phyloP scores from a whole-genome alignment of 495 filamentous ascomycete genomes.

The Aspergillus saccharolyticus region DNA sequence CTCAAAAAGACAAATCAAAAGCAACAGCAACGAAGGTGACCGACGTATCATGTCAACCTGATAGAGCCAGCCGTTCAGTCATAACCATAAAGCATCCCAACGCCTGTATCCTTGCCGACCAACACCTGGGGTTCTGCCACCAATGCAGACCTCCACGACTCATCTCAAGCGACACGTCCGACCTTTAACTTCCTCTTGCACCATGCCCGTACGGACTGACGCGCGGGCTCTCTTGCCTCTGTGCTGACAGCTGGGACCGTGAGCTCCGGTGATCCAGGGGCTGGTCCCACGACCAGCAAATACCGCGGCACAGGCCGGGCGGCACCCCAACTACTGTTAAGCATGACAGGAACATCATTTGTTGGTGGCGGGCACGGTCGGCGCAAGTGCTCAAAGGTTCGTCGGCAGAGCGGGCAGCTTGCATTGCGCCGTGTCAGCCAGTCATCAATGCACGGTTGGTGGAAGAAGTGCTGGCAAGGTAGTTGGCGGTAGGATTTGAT shows the following conservation, averaged over 20 bases:
- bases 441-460: constrained; percentile 1
- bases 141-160: too few species aligned
- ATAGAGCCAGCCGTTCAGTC: too few species aligned
- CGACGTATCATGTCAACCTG: too few species aligned
- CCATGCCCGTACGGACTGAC: not conserved
- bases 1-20: too few species aligned
- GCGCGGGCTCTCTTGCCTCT: not conserved
- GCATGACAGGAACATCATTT: not conserved
- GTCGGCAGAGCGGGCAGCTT: constrained; percentile 1
- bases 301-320: not conserved
- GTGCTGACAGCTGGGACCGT: not conserved
- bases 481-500: not conserved
- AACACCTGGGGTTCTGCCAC: too few species aligned
- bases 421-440: not conserved
- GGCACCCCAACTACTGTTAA: not conserved
- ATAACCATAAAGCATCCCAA: too few species aligned
- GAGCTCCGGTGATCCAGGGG: not conserved
- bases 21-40: too few species aligned
- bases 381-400: not conserved
- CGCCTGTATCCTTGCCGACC: too few species aligned
- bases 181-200: not conserved
- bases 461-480: not conserved
- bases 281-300: not conserved
- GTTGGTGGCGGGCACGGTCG: not conserved
- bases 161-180: not conserved